phyloP scores from a whole-genome alignment of 805 yeast species.

The Metschnikowia cubensis region DNA sequence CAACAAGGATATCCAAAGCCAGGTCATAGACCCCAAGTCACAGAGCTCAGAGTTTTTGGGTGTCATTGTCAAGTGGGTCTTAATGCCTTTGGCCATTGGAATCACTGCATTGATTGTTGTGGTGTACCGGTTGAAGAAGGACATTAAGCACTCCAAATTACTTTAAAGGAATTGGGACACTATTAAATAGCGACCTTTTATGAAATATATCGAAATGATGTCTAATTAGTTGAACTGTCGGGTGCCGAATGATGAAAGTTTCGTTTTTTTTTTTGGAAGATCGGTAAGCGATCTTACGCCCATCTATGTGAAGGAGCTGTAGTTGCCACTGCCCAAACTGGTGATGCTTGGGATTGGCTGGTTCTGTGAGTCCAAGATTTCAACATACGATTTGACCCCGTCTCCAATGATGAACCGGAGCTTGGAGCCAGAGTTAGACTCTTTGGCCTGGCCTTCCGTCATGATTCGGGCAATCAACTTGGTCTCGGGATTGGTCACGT shows the following conservation, averaged over 20 bases:
- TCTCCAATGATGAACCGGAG: slow-evolving; percentile 54
- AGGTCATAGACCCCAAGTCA: slow-evolving; percentile 11
- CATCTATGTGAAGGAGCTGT: slow-evolving; percentile 33
- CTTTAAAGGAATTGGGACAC: slow-evolving; percentile 25
- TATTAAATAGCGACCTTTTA: background rate
- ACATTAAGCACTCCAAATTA: slow-evolving; percentile 59
- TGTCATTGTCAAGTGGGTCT: slow-evolving; percentile 33
- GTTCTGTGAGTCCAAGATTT: slow-evolving; percentile 27
- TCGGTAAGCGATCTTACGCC: background rate
- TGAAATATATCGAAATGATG: background rate
- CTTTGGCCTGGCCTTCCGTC: slow-evolving; percentile 69
- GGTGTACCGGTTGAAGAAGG: slow-evolving; percentile 54
- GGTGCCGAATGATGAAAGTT: background rate
- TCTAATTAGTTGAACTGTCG: background rate
- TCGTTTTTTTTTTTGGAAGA: background rate
- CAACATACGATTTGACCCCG: slow-evolving; percentile 40
- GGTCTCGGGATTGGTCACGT: slow-evolving; percentile 41
- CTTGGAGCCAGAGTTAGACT: slow-evolving; percentile 70
- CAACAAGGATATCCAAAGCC: slow-evolving; percentile 35
- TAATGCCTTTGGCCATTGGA: slow-evolving; percentile 39
- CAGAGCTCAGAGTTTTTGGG: slow-evolving; percentile 20
- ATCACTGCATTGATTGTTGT: slow-evolving; percentile 41
- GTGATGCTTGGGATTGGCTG: slow-evolving; percentile 44
- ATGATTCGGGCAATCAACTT: slow-evolving; percentile 81
- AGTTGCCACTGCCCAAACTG: slow-evolving; percentile 48